These are phyloP conservation scores for Candida ficus DNA, from an alignment of 805 yeast genomes.

Conservation along the genomic window DNA sequence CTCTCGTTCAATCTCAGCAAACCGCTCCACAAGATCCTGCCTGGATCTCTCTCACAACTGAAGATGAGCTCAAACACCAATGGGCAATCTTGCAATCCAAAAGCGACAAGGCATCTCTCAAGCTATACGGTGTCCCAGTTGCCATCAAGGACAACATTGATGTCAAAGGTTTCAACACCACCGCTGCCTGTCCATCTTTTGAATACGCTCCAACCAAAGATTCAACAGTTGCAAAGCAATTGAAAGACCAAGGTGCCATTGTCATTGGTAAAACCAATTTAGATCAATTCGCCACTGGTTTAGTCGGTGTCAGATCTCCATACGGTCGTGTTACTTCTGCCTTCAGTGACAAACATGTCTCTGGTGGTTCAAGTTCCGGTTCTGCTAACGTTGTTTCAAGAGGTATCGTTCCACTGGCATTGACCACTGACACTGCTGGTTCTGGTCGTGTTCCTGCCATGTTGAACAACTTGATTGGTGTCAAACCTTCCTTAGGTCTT, in stretches of 20 bases:
- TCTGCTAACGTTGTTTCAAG: conserved; percentile 89
- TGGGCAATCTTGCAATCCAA: conserved; percentile 71
- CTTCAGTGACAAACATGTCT: conserved; percentile 69
- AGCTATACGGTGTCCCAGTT: conserved; percentile 89
- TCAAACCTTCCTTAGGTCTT: conserved; percentile 88
- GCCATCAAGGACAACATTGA: conserved; percentile 96
- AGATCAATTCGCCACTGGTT: conserved; percentile 97
- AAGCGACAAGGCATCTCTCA: conserved; percentile 46
- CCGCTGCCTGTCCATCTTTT: conserved; percentile 93
- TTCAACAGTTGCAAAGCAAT: conserved; percentile 66
- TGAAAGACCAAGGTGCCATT: conserved; percentile 88
- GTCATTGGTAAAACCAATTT: conserved; percentile 90
- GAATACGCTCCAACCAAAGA: conserved; percentile 65
- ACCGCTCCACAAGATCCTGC: conserved; percentile 65
- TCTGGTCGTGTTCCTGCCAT: conserved; percentile 98
- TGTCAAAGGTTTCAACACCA: conserved; percentile 73
- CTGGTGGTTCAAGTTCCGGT: conserved; percentile 96
- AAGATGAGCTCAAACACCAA: conserved; percentile 63
- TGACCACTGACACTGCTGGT: conserved; percentile 98
- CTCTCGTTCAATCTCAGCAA: conserved; percentile 43
- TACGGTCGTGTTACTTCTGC: conserved; percentile 86
- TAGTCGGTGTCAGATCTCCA: conserved; percentile 93
- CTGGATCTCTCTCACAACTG: conserved; percentile 79
- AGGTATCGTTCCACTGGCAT: conserved; percentile 82
- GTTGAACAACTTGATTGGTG: conserved; percentile 83